Evolutionary conservation across 2,329 filamentous ascomycete genomes (phyloP).

Genomic region (Exophiala calicioides): DNA sequence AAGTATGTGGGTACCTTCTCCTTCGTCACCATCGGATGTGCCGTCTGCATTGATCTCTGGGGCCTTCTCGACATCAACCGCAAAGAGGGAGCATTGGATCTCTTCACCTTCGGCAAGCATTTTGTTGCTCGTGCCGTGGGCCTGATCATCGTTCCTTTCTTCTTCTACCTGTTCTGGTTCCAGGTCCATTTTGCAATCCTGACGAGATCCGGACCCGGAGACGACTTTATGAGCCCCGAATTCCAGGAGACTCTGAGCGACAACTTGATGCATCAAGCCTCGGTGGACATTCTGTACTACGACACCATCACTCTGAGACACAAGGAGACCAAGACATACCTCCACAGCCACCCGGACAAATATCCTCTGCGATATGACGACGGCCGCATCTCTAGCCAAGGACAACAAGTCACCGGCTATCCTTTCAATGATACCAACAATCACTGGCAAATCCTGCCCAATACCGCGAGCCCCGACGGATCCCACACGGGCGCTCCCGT

Average conservation of each 20-base stretch:
- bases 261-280: conserved; percentile 86
- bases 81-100: conserved; percentile 73
- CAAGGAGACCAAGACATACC: conserved; percentile 95
- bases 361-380: conserved; percentile 97
- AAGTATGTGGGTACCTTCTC: conserved; percentile 98
- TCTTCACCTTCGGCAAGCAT: conserved; percentile 83
- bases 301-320: conserved; percentile 85
- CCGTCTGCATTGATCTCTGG: conserved; percentile 93
- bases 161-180: conserved; percentile 99
- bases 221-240: conserved; percentile 98
- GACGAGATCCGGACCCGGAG: conserved; percentile 83
- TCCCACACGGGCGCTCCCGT: conserved; percentile 65
- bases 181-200: conserved; percentile 97
- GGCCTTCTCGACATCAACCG: conserved; percentile 88
- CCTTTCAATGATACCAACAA: conserved; percentile 99
- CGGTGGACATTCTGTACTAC: conserved; percentile 84
- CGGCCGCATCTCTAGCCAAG: conserved; percentile 93
- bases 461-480: conserved; percentile 54
- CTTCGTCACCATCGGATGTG: conserved; percentile 94
- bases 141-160: conserved; percentile 85
- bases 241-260: conserved; percentile 97
- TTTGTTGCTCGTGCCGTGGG: conserved; percentile 84
- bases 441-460: conserved; percentile 89
- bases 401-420: conserved; percentile 97
- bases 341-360: conserved; percentile 85